phyloP scores from a whole-genome alignment of 1,284 basidiomycete species.

The Earliella scabrosa region DNA sequence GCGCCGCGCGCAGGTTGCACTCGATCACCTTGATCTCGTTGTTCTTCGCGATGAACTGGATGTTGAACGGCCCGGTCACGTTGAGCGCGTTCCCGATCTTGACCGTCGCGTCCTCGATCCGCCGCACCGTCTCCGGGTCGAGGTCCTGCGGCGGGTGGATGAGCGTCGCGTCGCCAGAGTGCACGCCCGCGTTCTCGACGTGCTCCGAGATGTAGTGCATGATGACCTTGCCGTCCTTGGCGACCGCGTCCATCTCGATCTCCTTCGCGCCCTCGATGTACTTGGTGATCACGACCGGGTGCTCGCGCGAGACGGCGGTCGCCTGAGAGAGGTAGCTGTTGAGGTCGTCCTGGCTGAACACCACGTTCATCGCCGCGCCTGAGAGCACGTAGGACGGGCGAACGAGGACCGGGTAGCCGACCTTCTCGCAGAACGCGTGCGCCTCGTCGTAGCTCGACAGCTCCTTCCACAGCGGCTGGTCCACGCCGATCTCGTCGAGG shows the following conservation, averaged over 20 bases:
- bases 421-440: slow-evolving; percentile 85
- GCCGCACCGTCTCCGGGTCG: slow-evolving; percentile 93
- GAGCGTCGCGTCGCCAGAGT: slow-evolving; percentile 97
- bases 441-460: slow-evolving; percentile 92
- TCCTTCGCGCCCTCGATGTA: slow-evolving; percentile 99
- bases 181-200: slow-evolving; percentile 98
- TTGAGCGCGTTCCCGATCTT: slow-evolving; percentile 99
- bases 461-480: slow-evolving; percentile 98
- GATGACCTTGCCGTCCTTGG: slow-evolving; percentile 95
- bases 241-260: slow-evolving; percentile 99
- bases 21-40: slow-evolving; percentile 99
- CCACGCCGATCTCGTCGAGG: slow-evolving; percentile 96
- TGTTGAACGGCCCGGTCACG: slow-evolving; percentile 98
- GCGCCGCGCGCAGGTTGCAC: slow-evolving; percentile 96
- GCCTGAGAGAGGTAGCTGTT: slow-evolving; percentile 93
- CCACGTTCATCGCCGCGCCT: slow-evolving; percentile 99
- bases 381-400: slow-evolving; percentile 98
- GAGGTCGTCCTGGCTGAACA: slow-evolving; percentile 91
- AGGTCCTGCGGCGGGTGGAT: slow-evolving; percentile 98
- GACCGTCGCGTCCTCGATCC: slow-evolving; percentile 95
- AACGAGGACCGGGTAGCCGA: slow-evolving; percentile 95
- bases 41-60: slow-evolving; percentile 99
- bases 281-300: slow-evolving; percentile 98
- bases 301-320: slow-evolving; percentile 95
- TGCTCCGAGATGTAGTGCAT: slow-evolving; percentile 99